Percentiles rank a stretch among this genome's conserved stretches.
phyloP scores from a whole-genome alignment of 2,329 filamentous ascomycete species.

The Ilyonectria destructans region DNA sequence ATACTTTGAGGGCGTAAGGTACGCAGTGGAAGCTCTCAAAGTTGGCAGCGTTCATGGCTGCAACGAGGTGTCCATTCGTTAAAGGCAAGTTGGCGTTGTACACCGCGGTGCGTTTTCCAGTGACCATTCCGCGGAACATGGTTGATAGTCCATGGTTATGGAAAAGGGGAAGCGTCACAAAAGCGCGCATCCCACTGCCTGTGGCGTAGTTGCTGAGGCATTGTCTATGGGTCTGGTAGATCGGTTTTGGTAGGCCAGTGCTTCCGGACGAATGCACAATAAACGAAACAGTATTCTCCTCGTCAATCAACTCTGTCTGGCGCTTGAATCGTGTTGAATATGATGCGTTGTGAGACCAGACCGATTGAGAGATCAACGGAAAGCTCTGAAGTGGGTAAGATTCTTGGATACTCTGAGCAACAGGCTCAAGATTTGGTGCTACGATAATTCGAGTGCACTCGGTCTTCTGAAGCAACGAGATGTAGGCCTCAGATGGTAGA shows the following conservation, averaged over 20 bases:
- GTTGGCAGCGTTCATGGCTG: slow-evolving; percentile 54
- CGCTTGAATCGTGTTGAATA: slow-evolving; percentile 29
- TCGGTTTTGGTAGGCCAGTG: slow-evolving; percentile 75
- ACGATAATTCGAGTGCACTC: slow-evolving; percentile 37
- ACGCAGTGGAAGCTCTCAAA: slow-evolving; percentile 73
- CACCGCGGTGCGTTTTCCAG: slow-evolving; percentile 65
- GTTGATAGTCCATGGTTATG: slow-evolving; percentile 73
- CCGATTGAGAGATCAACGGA: slow-evolving; percentile 17
- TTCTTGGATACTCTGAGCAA: slow-evolving; percentile 28
- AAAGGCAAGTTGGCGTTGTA: slow-evolving; percentile 71
- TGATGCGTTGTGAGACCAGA: slow-evolving; percentile 41
- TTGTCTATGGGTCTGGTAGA: slow-evolving; percentile 69
- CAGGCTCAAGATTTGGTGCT: slow-evolving; percentile 17
- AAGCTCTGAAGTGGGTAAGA: slow-evolving; percentile 33
- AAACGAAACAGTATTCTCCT: slow-evolving; percentile 28
- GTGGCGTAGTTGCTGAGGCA: slow-evolving; percentile 65
- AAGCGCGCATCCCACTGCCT: slow-evolving; percentile 60
- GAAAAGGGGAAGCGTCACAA: slow-evolving; percentile 72
- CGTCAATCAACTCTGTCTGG: slow-evolving; percentile 24
- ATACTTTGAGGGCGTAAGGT: slow-evolving; percentile 74
- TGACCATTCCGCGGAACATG: slow-evolving; percentile 67
- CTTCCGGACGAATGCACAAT: slow-evolving; percentile 63
- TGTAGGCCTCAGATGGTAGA: slow-evolving; percentile 36
- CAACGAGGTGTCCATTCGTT: slow-evolving; percentile 63
- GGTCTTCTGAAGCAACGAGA: slow-evolving; percentile 35